Conservation (phyloP, 176 grass and related monocot species). For the Rhynchospora tenuis region DNA sequence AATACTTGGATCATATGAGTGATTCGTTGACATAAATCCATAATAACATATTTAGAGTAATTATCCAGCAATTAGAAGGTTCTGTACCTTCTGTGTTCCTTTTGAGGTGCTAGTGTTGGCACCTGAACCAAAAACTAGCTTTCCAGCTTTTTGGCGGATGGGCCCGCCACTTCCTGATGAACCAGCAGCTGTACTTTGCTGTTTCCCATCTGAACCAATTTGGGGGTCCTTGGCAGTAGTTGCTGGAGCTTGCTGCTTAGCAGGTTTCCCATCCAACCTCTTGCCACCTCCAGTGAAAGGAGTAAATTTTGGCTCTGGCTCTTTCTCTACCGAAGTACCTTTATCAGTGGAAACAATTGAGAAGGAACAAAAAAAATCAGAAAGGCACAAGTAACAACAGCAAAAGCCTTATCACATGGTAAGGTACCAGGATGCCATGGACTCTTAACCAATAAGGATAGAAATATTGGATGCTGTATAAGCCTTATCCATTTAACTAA, state of each 20-base stretch:
- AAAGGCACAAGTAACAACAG: not conserved
- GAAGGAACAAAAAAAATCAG: conserved; percentile 1
- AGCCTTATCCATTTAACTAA: not conserved
- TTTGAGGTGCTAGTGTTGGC: conserved; percentile 33
- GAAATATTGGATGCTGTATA: not conserved
- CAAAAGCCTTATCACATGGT: not conserved
- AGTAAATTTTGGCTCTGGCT: conserved; percentile 46
- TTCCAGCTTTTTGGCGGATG: conserved; percentile 41
- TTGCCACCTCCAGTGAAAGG: conserved; percentile 64
- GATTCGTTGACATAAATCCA: not conserved
- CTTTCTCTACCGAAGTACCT: conserved; percentile 27
- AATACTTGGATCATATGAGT: not conserved
- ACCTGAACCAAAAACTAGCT: conserved; percentile 78
- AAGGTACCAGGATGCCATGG: not conserved
- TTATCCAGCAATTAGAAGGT: not conserved
- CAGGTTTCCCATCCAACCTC: conserved; percentile 57
- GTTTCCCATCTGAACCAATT: conserved; percentile 42
- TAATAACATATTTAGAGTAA: not conserved
- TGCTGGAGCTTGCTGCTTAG: conserved; percentile 26
- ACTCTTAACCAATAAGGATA: not conserved
- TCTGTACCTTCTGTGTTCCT: conserved; percentile 50
- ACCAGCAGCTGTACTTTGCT: conserved; percentile 16
- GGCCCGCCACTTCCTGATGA: conserved; percentile 36
- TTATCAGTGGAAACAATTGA: conserved; percentile 19
- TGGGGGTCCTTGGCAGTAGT: conserved; percentile 8